Percentiles rank a stretch among this genome's conserved stretches.
Evolutionary conservation across 129 eudicot genomes (phyloP).

Genomic region (Saussurea involucrata): DNA sequence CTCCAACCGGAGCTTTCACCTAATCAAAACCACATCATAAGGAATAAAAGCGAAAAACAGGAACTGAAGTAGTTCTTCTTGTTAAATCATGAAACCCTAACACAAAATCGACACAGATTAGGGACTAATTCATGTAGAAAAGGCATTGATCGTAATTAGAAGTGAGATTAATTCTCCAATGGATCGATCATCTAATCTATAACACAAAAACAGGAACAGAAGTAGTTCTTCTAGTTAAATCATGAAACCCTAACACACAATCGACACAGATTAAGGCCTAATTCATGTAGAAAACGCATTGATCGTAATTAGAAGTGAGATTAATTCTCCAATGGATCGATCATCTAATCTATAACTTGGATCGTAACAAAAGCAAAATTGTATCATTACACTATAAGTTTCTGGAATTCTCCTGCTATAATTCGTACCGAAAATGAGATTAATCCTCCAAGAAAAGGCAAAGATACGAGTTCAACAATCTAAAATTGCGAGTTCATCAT

Average conservation of each 20-base stretch:
- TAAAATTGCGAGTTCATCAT: slow-evolving; percentile 4
- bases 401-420: background rate
- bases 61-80: background rate
- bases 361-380: background rate
- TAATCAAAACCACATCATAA: slow-evolving; percentile 17
- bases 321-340: background rate
- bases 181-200: background rate
- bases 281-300: background rate
- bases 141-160: background rate
- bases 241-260: background rate
- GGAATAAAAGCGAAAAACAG: background rate
- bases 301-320: background rate
- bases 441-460: background rate
- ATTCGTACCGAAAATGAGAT: background rate
- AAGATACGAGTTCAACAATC: background rate
- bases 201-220: background rate
- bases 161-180: background rate
- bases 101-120: background rate
- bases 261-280: slow-evolving; percentile 1
- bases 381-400: background rate
- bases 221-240: slow-evolving; percentile 7
- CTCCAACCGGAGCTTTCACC: slow-evolving; percentile 50
- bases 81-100: background rate
- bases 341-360: background rate
- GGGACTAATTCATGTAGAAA: background rate